Base-by-base conservation (phyloP, 140 eudicot species). In the Stevia rebaudiana region DNA sequence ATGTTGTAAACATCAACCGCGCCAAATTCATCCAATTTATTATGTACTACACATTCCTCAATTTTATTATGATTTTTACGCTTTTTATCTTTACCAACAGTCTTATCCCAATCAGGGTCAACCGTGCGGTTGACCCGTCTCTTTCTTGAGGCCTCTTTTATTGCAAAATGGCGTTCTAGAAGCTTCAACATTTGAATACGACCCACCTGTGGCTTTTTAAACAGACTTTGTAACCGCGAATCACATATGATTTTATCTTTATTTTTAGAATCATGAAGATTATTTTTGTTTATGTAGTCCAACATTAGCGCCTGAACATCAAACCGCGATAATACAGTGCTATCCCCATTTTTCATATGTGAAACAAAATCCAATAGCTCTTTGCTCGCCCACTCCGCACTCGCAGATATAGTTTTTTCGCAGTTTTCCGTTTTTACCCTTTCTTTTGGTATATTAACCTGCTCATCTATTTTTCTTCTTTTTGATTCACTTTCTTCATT, bases 1-100 rank as follows among this genome's bases (percentile, higher is more conserved):
- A 92, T 85, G 59, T 88, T 92, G 70, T 92, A 84, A 62, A 76
- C 84, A 80, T 92, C 95, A 68, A 92, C 85, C 3, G 95, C 99
- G 30, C 95, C 99, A 81, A 81, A 92, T 31, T 82, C 89, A 72
- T 83, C 82, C 52, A 89, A 74, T 51, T 86, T 85, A 23, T 52
- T 81, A 66, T 78, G 85, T 46, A 70, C 44, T 48, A 40, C 76
- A 39, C 74, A 80, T 23, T 75, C 94, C 63, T 79, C 92, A 36
- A 57, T 81, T 48, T 81, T 85, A 33, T 57, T 80, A 39, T 82
- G 81, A 15, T 74, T 71, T 80, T 75, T 86, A 18, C 83, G 83
- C 66, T 74, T 88, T 74, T 74, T 91, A 46, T 80, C 81, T 68
- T 68, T 75, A 74, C 56, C 73, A 28, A 70, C 48, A 42, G 25